Evolutionary conservation across 306 rosid species (phyloP), one percentile per base, ranked within the genome.

Genomic region (Vicia faba): DNA sequence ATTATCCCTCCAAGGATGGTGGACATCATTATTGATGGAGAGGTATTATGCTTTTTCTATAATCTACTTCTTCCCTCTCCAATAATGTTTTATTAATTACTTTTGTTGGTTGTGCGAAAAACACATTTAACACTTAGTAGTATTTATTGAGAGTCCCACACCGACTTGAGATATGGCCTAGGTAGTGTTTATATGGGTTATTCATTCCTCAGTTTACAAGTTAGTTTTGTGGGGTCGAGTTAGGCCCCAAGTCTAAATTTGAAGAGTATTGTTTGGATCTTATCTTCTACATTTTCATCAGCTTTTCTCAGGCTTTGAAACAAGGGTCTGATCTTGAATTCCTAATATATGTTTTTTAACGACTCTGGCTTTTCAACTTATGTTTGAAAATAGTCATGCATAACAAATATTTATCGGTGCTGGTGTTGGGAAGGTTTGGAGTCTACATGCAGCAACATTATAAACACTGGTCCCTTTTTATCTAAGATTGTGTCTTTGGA

Each of bases 1-100:
- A 88, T 93, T 46, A 86, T 93, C 67, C 97, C 99, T 75, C 99
- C 99, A 73, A 90, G 95, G 76, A 93, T 93, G 96, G 91, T 93
- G 53, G 96, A 93, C 81, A 70, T 93, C 68, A 82, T 90, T 68
- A 87, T 86, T 53, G 97, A 93, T 68, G 96, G 95, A 79, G 97
- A 93, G 97, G 98, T 92, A 80, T 66, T n/a, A 35, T 53, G 46
- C 35, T 75, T 64, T 58, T 50, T 53, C 33, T 75, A 16, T 39
- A 18, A 63, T 48, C 25, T 36, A 25, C 20, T 73, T 14, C 55
- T 54, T 12, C 25, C 49, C 49, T 19, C 46, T 45, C 68, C 23
- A 23, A 48, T 55, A 61, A 15, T 64, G 33, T 66, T 63, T 26
- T 11, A 26, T 57, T 39, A 55, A 19, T 64, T 77, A 40, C 49